Percentiles rank a stretch among this genome's conserved stretches.
Evolutionary conservation across 2,329 filamentous ascomycete genomes (phyloP).

Genomic region (Neofusicoccum parvum): DNA sequence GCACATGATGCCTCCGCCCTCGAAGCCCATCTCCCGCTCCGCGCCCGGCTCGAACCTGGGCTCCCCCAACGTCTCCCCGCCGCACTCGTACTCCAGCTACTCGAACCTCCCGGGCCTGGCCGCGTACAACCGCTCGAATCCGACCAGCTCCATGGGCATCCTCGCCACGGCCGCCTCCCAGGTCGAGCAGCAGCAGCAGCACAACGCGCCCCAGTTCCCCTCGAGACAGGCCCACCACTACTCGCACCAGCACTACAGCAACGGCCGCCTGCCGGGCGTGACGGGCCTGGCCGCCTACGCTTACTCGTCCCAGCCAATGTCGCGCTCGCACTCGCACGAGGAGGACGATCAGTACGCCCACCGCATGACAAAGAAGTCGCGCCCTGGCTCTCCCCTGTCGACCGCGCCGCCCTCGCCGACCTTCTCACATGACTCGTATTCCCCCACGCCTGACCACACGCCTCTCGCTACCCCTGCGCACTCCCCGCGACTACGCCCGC

Average conservation of each 20-base stretch:
- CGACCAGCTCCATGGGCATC: constrained; percentile 58
- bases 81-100: constrained; percentile 76
- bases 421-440: constrained; percentile 93
- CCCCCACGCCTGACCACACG: constrained; percentile 96
- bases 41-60: constrained; percentile 82
- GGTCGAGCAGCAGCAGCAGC: constrained; percentile 64
- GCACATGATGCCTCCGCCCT: constrained; percentile 73
- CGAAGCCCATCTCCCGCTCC: constrained; percentile 80
- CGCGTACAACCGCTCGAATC: constrained; percentile 52
- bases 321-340: constrained; percentile 80
- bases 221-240: constrained; percentile 37
- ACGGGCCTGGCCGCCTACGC: constrained; percentile 55
- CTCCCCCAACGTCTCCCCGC: constrained; percentile 95
- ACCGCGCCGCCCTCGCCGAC: constrained; percentile 95
- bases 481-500: constrained; percentile 84
- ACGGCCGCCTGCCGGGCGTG: constrained; percentile 62
- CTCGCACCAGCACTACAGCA: constrained; percentile 49
- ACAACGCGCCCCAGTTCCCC: constrained; percentile 33
- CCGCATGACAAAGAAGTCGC: constrained; percentile 80
- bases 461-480: constrained; percentile 95
- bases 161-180: constrained; percentile 70
- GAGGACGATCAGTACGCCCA: constrained; percentile 79
- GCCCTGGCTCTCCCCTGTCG: constrained; percentile 91
- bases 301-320: constrained; percentile 77
- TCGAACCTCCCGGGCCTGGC: constrained; percentile 61